A percentile compares a stretch with the other conserved stretches of the same genome.
phyloP scores from a whole-genome alignment of 306 rosid genomes.

The Sechiopsis laciniata region DNA sequence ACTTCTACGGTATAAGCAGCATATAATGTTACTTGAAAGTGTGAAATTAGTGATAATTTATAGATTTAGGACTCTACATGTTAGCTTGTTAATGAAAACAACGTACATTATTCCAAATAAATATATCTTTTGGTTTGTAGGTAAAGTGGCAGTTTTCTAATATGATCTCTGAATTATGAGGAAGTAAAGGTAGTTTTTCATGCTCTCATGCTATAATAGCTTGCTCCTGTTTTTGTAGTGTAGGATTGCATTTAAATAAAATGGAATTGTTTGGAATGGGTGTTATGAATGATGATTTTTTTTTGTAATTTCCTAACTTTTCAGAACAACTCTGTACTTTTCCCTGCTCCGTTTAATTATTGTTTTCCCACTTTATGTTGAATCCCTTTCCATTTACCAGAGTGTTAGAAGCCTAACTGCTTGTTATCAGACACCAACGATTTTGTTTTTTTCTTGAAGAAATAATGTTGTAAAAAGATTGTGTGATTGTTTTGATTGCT shows the following conservation, averaged over 20 bases:
- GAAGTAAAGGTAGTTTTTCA: constrained; percentile 97
- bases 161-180: constrained; percentile 99
- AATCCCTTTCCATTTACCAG: background rate
- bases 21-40: constrained; percentile 23
- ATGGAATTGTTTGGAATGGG: constrained; percentile 21
- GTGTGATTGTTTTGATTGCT: background rate
- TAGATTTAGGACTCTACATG: constrained; percentile 47
- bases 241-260: constrained; percentile 38
- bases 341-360: background rate
- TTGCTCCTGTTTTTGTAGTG: constrained; percentile 44
- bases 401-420: background rate
- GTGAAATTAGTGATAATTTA: constrained; percentile 31
- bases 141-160: constrained; percentile 96
- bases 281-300: constrained; percentile 1
- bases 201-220: constrained; percentile 62
- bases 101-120: constrained; percentile 96
- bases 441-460: background rate
- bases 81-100: constrained; percentile 65
- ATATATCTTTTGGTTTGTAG: constrained; percentile 98
- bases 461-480: background rate
- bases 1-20: background rate
- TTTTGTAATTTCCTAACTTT: constrained; percentile 10
- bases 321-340: background rate
- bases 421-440: background rate
- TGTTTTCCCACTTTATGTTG: constrained; percentile 2